Evolutionary conservation across 2,329 filamentous ascomycete species (phyloP).

Genomic region (Ascocoryne sarcoides): DNA sequence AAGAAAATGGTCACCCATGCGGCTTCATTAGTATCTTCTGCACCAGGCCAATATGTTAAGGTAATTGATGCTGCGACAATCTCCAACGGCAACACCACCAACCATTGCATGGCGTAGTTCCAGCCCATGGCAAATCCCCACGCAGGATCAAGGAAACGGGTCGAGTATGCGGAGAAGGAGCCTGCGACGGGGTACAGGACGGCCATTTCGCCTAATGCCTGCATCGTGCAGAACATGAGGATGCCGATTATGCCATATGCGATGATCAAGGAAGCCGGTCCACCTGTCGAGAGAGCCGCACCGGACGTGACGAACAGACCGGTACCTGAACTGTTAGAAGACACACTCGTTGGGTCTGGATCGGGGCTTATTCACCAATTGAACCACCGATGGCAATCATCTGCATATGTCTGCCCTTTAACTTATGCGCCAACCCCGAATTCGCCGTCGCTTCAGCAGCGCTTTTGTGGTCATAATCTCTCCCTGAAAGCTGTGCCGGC

Average conservation of each 20-base stretch:
- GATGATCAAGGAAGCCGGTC: constrained; percentile 68
- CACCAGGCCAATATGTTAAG: constrained; percentile 47
- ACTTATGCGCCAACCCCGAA: constrained; percentile 63
- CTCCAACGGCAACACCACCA: constrained; percentile 73
- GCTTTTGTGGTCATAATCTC: constrained; percentile 51
- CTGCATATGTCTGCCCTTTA: constrained; percentile 82
- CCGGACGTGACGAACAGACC: constrained; percentile 84
- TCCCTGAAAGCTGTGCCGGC: constrained; percentile 10
- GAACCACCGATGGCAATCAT: constrained; percentile 97
- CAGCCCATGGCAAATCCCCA: constrained; percentile 96
- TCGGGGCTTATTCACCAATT: constrained; percentile 52
- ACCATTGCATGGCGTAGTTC: constrained; percentile 85
- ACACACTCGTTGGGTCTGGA: background rate
- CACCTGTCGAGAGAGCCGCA: constrained; percentile 57
- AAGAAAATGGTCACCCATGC: constrained; percentile 78
- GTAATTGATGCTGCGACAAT: constrained; percentile 82
- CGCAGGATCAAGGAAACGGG: constrained; percentile 83
- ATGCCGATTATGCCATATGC: constrained; percentile 71
- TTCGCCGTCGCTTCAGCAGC: constrained; percentile 57
- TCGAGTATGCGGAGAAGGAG: constrained; percentile 87
- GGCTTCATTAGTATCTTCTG: constrained; percentile 32
- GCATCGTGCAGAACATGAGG: constrained; percentile 89
- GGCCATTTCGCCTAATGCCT: constrained; percentile 84
- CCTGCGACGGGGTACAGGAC: constrained; percentile 86
- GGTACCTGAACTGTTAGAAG: constrained; percentile 45